Conservation (phyloP, 192 early-diverging fungal species). For the Oehlia diaphana region DNA sequence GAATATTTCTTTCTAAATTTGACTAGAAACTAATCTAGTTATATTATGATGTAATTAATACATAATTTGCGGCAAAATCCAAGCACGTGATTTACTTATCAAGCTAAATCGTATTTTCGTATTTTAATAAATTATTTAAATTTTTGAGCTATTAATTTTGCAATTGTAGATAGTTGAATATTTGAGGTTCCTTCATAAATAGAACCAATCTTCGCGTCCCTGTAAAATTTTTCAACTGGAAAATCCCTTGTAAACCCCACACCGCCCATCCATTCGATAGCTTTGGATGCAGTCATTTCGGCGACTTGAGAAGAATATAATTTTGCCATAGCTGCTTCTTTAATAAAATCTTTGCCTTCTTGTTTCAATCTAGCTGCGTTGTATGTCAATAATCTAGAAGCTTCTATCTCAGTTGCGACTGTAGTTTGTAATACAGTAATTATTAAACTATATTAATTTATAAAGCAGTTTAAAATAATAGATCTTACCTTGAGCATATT, state of each 20-base stretch:
- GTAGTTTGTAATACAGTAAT: neutral
- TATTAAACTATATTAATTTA: neutral
- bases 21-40: neutral
- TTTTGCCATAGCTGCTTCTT: constrained; percentile 99
- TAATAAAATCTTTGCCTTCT: constrained; percentile 85
- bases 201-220: constrained; percentile 95
- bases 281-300: constrained; percentile 78
- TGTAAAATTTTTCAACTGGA: constrained; percentile 92
- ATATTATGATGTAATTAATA: neutral
- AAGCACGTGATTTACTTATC: too few species aligned
- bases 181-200: constrained; percentile 97
- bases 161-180: constrained; percentile 96
- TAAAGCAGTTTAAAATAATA: too few species aligned
- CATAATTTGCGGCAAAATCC: neutral
- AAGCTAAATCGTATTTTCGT: too few species aligned
- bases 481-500: constrained; percentile 53
- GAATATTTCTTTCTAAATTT: neutral
- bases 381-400: constrained; percentile 93
- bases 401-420: constrained; percentile 93
- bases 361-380: constrained; percentile 96
- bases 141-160: constrained; percentile 44
- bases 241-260: constrained; percentile 94
- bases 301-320: constrained; percentile 94
- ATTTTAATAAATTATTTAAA: constrained; percentile 36
- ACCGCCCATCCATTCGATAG: constrained; percentile 98